phyloP scores from a whole-genome alignment of 2,329 filamentous ascomycete species.

The Monosporascus sp. region DNA sequence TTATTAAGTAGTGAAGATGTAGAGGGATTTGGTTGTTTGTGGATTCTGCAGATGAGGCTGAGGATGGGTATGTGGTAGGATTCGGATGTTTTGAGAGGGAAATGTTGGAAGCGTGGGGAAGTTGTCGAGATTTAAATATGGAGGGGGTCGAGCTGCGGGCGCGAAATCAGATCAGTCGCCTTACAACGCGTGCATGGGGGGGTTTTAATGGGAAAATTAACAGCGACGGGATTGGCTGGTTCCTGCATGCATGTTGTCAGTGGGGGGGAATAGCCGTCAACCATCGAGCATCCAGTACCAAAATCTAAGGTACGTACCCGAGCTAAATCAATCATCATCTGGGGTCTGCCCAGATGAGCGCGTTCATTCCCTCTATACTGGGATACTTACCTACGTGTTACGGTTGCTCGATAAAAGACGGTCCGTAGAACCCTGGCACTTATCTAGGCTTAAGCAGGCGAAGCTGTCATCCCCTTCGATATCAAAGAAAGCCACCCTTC shows the following conservation, averaged over 20 bases:
- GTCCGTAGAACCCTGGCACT: too few relatives aligned
- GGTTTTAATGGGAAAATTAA: not conserved
- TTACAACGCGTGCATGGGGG: slow-evolving; percentile 10
- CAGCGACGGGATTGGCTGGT: not conserved
- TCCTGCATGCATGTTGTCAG: not conserved
- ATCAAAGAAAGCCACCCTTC: too few relatives aligned
- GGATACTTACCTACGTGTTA: too few relatives aligned
- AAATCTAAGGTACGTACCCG: too few relatives aligned
- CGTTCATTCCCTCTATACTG: too few relatives aligned
- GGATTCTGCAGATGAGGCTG: slow-evolving; percentile 18
- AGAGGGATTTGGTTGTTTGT: slow-evolving; percentile 7
- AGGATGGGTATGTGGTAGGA: slow-evolving; percentile 10
- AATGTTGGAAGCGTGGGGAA: slow-evolving; percentile 12
- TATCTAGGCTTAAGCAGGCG: too few relatives aligned
- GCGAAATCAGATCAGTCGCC: slow-evolving; percentile 28
- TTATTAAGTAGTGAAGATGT: slow-evolving; percentile 8
- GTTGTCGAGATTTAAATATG: slow-evolving; percentile 11
- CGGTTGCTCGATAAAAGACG: too few relatives aligned
- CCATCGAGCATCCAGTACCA: too few relatives aligned
- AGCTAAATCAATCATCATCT: too few relatives aligned
- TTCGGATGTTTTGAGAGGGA: slow-evolving; percentile 6
- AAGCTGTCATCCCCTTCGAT: too few relatives aligned
- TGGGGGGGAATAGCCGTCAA: not conserved
- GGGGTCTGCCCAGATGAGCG: too few relatives aligned
- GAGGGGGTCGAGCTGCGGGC: slow-evolving; percentile 11